Base-by-base conservation (phyloP, 345 rosid genomes). In the Euphorbia tirucalli region DNA sequence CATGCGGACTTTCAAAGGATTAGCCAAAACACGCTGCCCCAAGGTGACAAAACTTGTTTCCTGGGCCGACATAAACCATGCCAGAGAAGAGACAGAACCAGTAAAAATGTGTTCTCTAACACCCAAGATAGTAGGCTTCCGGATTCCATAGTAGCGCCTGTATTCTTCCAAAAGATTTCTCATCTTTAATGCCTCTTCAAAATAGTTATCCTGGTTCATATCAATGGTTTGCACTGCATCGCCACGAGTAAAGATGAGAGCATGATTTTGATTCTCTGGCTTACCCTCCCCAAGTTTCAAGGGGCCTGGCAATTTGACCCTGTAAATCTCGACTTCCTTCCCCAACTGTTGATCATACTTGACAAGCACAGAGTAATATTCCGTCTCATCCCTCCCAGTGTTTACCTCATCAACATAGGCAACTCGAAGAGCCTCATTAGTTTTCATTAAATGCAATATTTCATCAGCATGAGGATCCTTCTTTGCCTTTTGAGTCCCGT, bases 201-300 rank as follows among this genome's bases (percentile, higher is more conserved):
- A 94, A 84, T 94, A 91, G 80, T 87, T 89, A 82, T 94, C 98
- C 85, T 94, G 98, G 84, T 94, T 94, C 98, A 94, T 94, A 74
- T 94, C 97, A 65, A 94, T 94, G n/a, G 98, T 94, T 76, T 94
- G 98, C 66, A 94, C 83, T 37, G 98, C 98, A 85, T 92, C 98
- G 41, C 98, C 98, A 21, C 97, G 89, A 37, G 98, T 94, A 82
- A 94, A 94, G 75, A 94, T 94, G 50, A 92, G 60, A 60, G 98
- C 97, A 79, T 94, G 98, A 77, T 94, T 94, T 83, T 94, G 98
- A 83, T 94, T 94, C 82, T 94, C 98, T 21, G 98, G 98, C 75
- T 94, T 94, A 22, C 98, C 98, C 83, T 94, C 98, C 30, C 99
- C 99, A 70, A 94, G 91, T 84, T 94, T 94, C 87, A 94, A 71